Evolutionary conservation across 2,329 filamentous ascomycete species (phyloP), one percentile per base, ranked within the genome.

Genomic region (Diplodia intermedia): DNA sequence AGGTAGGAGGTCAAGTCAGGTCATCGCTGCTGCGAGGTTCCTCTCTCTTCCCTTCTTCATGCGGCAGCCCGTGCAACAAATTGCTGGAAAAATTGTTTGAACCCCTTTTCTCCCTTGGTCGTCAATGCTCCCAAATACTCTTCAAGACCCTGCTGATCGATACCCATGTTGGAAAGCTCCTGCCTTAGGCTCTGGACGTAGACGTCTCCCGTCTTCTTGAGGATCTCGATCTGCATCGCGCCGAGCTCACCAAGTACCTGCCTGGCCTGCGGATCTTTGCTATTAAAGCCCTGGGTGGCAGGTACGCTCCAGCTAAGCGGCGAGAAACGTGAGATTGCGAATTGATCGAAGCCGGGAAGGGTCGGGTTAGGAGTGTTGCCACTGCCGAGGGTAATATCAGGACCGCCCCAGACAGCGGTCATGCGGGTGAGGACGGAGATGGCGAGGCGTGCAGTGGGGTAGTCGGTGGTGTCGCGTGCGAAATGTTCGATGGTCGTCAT

Each of bases 241-340:
- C 93, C 93, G 70, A 97, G 93, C 82, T 99, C 95, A 67, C 89
- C 89, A 49, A 99, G 86, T 1, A 97, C 91, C 78, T 94, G 91
- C 77, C 91, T 91, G 40, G 91, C 91, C 81, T 97, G 93, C 1
- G 94, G 93, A 77, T 99, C 95, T 71, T 89, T 89, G 1, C 92
- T 88, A 71, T 91, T 91, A 84, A 98, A 97, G 23, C 86, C 86
- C 6, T 90, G 85, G 54, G 94, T 91, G 49, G 88, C 88, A 43
- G 97, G 88, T 7, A 98, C 89, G 50, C 92, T 91, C 95, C 95
- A 99, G 78, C 91, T 94, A 8, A 96, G 86, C 0, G 91, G 87
- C 69, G 97, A 94, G 82, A 99, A 97, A 26, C 91, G 88, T 53
- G 91, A 88, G 69, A 98, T 91, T 80, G 97, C 91, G 80, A 97